Evolutionary conservation across 768 basidiomycete species (phyloP), one percentile per base, ranked within the genome.

Genomic region (Panaeolus cyanescens): DNA sequence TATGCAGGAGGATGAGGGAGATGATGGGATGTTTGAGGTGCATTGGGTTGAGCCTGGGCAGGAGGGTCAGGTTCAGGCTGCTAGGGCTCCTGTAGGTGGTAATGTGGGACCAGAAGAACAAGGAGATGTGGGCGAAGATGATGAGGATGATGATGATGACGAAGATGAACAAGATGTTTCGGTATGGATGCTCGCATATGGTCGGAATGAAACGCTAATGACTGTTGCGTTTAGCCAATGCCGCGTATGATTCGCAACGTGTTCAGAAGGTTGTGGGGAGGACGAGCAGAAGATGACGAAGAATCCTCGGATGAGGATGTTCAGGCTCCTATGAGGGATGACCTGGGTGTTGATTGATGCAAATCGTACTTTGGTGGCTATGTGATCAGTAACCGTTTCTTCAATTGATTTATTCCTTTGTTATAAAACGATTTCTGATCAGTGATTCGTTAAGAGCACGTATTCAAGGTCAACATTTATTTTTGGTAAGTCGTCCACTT

Each of bases 211-310:
- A 4, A 25, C 30, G 32, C 34, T 65, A 25, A 56, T 53, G 34
- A 31, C 33, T 22, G 40, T 42, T 40, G 40, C 17, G 30, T 33
- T 10, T 59, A 45, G 89, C 81, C 86, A 3, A 74, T 91, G 67
- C 87, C 87, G 22, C 82, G 86, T 1, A 69, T 87, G 6, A 70
- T 90, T 1, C 78, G 86, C 10, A 87, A 85, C 65, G 72, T 91
- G 6, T 61, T 91, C 37, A 82, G 81, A 55, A 74, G 86, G 8
- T 80, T 91, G 63, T 90, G 85, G 83, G 85, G 80, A 56, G 67
- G 78, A 60, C 59, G 59, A 19, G 54, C 69, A 1, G 64, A 65
- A 22, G 70, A 64, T 9, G 72, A 70, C 6, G 74, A 75, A 12
- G 75, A 78, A 19, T 74, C 75, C 34, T 79, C 79, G 1, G 78